These are phyloP conservation scores for Gyromitra esculenta DNA, from an alignment of 2,329 filamentous ascomycete genomes.

Conservation along the genomic window DNA sequence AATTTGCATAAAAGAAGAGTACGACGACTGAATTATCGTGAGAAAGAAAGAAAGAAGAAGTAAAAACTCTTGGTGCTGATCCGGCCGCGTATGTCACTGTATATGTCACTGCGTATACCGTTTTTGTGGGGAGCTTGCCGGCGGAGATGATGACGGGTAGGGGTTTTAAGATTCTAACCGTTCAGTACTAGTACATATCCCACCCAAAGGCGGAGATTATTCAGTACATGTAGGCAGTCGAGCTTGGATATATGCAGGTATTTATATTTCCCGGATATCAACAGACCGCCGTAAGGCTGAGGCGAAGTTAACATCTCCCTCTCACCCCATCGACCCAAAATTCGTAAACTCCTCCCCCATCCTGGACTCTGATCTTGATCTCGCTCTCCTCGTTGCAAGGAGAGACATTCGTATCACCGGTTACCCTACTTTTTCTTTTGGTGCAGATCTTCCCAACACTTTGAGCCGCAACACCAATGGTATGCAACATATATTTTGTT, in stretches of 20 bases:
- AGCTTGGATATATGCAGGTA: not conserved
- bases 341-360: not conserved
- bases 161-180: not conserved
- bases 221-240: not conserved
- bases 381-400: not conserved
- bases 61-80: not conserved
- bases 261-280: not conserved
- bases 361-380: not conserved
- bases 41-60: not conserved
- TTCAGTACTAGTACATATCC: not conserved
- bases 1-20: not conserved
- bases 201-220: not conserved
- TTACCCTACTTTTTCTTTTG: not conserved
- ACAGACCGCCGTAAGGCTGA: constrained; percentile 9
- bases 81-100: not conserved
- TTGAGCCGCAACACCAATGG: constrained; percentile 18
- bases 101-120: not conserved
- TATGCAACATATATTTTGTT: constrained; percentile 2
- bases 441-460: not conserved
- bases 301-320: not conserved
- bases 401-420: not conserved
- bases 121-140: not conserved
- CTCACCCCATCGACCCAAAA: not conserved
- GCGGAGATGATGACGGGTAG: not conserved
- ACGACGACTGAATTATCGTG: constrained; percentile 1